Evolutionary conservation across 164 flowering plant species (phyloP), one percentile per base, ranked within the genome.

Genomic region (Magnolia sinica): DNA sequence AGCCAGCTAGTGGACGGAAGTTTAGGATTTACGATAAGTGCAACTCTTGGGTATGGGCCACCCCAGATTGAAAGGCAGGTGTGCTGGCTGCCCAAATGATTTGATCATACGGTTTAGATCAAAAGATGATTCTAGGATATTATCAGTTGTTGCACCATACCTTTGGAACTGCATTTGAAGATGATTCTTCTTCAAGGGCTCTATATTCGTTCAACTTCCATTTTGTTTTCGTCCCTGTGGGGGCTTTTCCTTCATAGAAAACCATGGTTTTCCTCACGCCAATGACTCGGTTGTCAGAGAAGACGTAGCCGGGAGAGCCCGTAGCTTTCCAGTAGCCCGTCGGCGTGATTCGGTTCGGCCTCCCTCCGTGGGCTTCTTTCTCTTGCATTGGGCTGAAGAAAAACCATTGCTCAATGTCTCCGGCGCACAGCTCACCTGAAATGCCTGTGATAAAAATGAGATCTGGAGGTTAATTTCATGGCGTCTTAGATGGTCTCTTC

Each of bases 291-390:
- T 80, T 81, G 20, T 73, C 69, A 0, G 90, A 90, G 77, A 81
- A 91, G 18, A 89, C 90, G 50, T 45, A 76, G 7, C 88, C 80
- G 11, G 95, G 91, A 66, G 91, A 86, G 16, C 95, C 95, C 0
- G 94, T 89, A 0, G 94, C 94, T 72, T 91, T 91, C 94, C 94
- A 91, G 74, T 86, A 91, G 3, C 95, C 95, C 0, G 84, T 78
- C 2, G 70, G 73, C 0, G 95, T 87, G 19, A 83, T 84, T 50
- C 95, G 76, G 55, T 77, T 85, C 0, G 95, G 89, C 70, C 90
- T 84, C 22, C 95, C 95, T 23, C 95, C 92, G 1, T 87, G 82
- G 1, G 86, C 86, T 79, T 91, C 95, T 50, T 84, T 83, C 79
- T 87, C 89, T 71, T 89, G 92, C 72, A 86, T 84, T 0, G 90